phyloP scores from a whole-genome alignment of 208 protist species.

The Trypanosoma avium region DNA sequence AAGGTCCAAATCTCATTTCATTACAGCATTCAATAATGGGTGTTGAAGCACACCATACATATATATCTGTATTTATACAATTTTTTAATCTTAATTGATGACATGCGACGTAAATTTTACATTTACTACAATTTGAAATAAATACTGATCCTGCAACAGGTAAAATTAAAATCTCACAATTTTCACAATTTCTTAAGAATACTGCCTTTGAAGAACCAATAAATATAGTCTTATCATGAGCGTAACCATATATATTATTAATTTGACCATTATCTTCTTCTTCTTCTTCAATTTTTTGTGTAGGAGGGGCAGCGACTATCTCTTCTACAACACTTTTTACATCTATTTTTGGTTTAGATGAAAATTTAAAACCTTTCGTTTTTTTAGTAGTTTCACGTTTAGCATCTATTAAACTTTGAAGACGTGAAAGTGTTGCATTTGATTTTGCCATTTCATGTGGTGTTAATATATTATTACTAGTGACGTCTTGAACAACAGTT shows the following conservation, averaged over 20 bases:
- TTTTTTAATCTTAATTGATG: slow-evolving; percentile 86
- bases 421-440: slow-evolving; percentile 59
- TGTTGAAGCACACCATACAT: slow-evolving; percentile 78
- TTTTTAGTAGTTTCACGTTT: background rate
- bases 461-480: slow-evolving; percentile 55
- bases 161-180: slow-evolving; percentile 54
- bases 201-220: slow-evolving; percentile 46
- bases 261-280: background rate
- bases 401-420: slow-evolving; percentile 63
- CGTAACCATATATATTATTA: slow-evolving; percentile 38
- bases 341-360: slow-evolving; percentile 32
- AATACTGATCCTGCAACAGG: slow-evolving; percentile 84
- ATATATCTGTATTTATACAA: slow-evolving; percentile 65
- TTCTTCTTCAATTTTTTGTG: background rate
- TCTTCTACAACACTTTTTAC: slow-evolving; percentile 1
- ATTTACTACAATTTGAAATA: slow-evolving; percentile 60
- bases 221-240: slow-evolving; percentile 33
- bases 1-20: slow-evolving; percentile 73
- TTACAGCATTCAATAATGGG: slow-evolving; percentile 83
- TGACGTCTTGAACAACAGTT: slow-evolving; percentile 56
- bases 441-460: slow-evolving; percentile 77
- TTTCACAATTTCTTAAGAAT: slow-evolving; percentile 52
- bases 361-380: slow-evolving; percentile 64
- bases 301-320: background rate
- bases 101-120: slow-evolving; percentile 76